phyloP scores from a whole-genome alignment of 2,329 filamentous ascomycete species.

The Leptosphaerulina australis region DNA sequence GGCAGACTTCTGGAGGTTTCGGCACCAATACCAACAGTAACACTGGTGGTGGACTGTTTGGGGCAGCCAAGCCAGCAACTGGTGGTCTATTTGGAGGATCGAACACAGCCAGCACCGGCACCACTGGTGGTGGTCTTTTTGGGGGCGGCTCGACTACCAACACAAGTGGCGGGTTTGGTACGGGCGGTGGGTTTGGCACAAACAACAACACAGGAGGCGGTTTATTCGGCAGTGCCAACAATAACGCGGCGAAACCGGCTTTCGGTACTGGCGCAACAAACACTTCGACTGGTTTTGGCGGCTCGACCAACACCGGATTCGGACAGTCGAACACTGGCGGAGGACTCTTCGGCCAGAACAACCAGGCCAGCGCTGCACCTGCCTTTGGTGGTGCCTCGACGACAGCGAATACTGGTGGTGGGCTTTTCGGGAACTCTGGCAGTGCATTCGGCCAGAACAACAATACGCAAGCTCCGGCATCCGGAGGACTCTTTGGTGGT shows the following conservation, averaged over 20 bases:
- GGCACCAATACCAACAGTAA: slow-evolving; percentile 32
- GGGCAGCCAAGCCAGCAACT: slow-evolving; percentile 45
- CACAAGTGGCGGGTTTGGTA: slow-evolving; percentile 30
- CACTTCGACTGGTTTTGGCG: slow-evolving; percentile 37
- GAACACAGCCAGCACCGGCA: slow-evolving; percentile 33
- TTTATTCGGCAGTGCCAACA: slow-evolving; percentile 57
- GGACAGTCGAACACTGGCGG: slow-evolving; percentile 38
- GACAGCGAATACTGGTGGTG: slow-evolving; percentile 37
- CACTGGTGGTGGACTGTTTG: slow-evolving; percentile 43
- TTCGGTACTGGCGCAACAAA: slow-evolving; percentile 44
- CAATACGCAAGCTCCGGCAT: slow-evolving; percentile 28
- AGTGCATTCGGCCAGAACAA: slow-evolving; percentile 44
- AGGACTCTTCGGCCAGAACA: slow-evolving; percentile 45
- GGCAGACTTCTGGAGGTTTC: slow-evolving; percentile 40
- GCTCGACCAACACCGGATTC: slow-evolving; percentile 34
- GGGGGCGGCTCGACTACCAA: slow-evolving; percentile 34
- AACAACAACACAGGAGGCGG: slow-evolving; percentile 41
- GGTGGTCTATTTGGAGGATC: slow-evolving; percentile 51
- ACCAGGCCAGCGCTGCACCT: slow-evolving; percentile 34
- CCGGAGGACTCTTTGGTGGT: slow-evolving; percentile 53
- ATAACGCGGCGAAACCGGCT: slow-evolving; percentile 42
- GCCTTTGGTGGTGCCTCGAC: slow-evolving; percentile 36
- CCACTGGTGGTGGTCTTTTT: slow-evolving; percentile 45
- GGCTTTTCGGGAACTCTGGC: slow-evolving; percentile 35
- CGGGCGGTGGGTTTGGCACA: slow-evolving; percentile 47